A percentile compares a stretch with the other conserved stretches of the same genome.
These are phyloP conservation scores for Linnemannia zychae DNA, from an alignment of 192 early-diverging fungal genomes.

Conservation along the genomic window DNA sequence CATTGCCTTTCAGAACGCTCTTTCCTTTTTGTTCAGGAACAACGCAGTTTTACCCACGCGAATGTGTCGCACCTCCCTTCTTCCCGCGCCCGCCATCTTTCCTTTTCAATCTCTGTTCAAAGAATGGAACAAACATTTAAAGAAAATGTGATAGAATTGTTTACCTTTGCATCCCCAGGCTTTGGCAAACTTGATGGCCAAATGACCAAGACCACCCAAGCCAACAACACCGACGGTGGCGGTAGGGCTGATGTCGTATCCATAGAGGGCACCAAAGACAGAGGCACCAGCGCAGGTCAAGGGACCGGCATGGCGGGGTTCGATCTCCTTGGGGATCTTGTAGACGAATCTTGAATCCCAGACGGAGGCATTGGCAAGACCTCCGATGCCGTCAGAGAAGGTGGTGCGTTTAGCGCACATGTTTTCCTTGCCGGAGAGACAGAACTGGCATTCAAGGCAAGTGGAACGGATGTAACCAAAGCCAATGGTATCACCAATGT, in stretches of 20 bases:
- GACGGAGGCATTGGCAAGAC: constrained; percentile 68
- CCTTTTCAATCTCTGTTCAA: neutral
- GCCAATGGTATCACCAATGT: constrained; percentile 75
- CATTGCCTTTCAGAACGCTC: neutral
- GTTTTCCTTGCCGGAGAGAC: constrained; percentile 66
- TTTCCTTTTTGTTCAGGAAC: neutral
- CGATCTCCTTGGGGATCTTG: constrained; percentile 69
- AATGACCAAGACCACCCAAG: constrained; percentile 79
- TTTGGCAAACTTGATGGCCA: constrained; percentile 51
- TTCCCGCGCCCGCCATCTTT: neutral
- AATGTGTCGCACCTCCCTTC: neutral
- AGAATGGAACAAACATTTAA: neutral
- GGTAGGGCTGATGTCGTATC: constrained; percentile 71
- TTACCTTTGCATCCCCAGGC: constrained; percentile 52
- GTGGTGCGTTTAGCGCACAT: constrained; percentile 65
- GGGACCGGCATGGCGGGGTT: constrained; percentile 73
- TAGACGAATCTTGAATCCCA: constrained; percentile 71
- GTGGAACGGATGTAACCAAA: constrained; percentile 65
- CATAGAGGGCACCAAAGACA: constrained; percentile 78
- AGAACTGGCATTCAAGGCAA: constrained; percentile 67
- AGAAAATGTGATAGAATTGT: neutral
- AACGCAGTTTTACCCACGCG: neutral
- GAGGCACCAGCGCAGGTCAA: constrained; percentile 89
- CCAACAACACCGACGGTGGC: constrained; percentile 80
- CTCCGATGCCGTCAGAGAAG: constrained; percentile 71